Conservation (phyloP, 208 protist genomes). For the Trypanosoma boissoni region DNA sequence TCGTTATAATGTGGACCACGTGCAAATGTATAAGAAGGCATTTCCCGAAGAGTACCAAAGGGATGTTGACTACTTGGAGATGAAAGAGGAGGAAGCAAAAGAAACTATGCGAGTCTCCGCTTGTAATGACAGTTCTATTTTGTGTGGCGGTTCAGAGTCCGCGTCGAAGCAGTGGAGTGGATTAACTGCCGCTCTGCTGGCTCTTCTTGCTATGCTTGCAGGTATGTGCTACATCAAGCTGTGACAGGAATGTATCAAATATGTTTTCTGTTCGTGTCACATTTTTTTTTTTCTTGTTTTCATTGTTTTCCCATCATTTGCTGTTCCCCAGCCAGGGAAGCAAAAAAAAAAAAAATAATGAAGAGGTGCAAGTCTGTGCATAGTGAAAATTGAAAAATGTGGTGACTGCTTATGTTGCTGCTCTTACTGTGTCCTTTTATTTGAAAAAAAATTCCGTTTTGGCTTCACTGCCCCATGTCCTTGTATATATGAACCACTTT, state of each 20-base stretch:
- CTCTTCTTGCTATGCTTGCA: constrained; percentile 4
- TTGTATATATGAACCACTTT: too few relatives aligned
- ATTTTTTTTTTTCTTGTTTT: constrained; percentile 8
- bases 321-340: not conserved
- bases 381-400: too few relatives aligned
- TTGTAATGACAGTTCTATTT: not conserved
- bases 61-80: constrained; percentile 26
- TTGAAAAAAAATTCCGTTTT: too few relatives aligned
- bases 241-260: not conserved
- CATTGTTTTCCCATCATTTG: not conserved
- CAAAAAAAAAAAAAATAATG: not conserved
- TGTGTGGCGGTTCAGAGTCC: not conserved
- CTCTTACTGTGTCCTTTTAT: too few relatives aligned
- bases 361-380: too few relatives aligned
- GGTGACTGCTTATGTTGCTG: too few relatives aligned
- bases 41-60: constrained; percentile 45
- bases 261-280: not conserved
- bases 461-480: too few relatives aligned
- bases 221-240: not conserved
- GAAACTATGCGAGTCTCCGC: constrained; percentile 6
- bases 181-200: not conserved
- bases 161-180: not conserved
- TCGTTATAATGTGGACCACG: constrained; percentile 47
- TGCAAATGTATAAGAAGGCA: constrained; percentile 39
- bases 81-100: constrained; percentile 3